Conservation (phyloP, 768 basidiomycete species). For the Peribolospora baueri region DNA sequence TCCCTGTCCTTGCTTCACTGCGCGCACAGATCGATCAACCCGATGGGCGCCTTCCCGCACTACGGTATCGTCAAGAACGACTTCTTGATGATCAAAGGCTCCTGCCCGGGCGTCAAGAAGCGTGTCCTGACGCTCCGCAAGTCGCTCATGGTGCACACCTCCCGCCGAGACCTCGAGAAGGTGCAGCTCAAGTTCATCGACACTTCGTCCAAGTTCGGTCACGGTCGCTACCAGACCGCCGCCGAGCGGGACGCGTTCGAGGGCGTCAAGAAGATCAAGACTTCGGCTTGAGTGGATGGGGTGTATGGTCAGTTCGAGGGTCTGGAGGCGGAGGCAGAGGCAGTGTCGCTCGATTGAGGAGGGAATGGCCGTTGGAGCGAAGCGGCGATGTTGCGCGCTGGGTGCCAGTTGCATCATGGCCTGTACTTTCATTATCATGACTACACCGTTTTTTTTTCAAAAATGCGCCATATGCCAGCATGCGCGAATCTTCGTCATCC, state of each 20-base stretch:
- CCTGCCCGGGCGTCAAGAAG: conserved; percentile 86
- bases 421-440: no score
- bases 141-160: conserved; percentile 87
- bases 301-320: no score
- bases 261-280: conserved; percentile 27
- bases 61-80: conserved; percentile 99
- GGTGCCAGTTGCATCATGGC: no score
- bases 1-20: not conserved
- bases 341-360: no score
- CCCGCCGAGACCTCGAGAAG: conserved; percentile 89
- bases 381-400: no score
- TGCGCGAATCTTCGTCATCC: no score
- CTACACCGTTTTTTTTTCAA: no score
- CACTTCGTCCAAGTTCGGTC: conserved; percentile 90
- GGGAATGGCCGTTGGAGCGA: no score
- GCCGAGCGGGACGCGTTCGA: conserved; percentile 87
- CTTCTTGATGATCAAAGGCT: conserved; percentile 76
- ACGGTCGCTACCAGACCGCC: conserved; percentile 84
- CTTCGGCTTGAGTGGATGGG: no score
- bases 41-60: conserved; percentile 97
- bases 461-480: no score
- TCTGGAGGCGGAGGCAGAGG: no score
- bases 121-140: conserved; percentile 94
- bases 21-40: conserved; percentile 34
- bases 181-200: conserved; percentile 96